Evolutionary conservation across 495 filamentous ascomycete genomes (phyloP).

Genomic region (Platismatia glauca): DNA sequence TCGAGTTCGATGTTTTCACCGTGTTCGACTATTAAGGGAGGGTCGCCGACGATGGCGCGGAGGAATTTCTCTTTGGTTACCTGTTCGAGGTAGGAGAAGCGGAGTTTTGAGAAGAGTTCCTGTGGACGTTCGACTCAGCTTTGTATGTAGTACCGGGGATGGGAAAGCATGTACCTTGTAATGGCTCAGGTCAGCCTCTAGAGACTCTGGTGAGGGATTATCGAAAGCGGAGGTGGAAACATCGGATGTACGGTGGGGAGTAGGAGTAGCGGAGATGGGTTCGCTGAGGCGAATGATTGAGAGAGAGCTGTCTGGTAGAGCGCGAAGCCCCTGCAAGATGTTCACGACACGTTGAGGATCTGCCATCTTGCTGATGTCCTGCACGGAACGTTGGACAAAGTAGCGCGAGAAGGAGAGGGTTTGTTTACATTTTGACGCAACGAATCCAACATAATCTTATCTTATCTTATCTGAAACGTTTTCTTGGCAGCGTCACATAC

Average conservation of each 20-base stretch:
- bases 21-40: conserved; percentile 71
- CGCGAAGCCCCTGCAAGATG: conserved; percentile 18
- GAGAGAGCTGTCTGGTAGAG: conserved; percentile 36
- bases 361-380: neutral
- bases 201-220: conserved; percentile 59
- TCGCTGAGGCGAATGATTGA: conserved; percentile 70
- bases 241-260: conserved; percentile 57
- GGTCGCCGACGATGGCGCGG: conserved; percentile 90
- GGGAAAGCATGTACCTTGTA: conserved; percentile 52
- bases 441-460: neutral
- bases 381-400: neutral
- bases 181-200: conserved; percentile 79
- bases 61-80: conserved; percentile 96
- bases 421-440: conserved; percentile 8
- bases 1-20: conserved; percentile 80
- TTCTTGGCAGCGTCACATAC: conserved; percentile 8
- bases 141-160: neutral
- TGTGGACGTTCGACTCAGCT: conserved; percentile 23
- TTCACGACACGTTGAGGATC: conserved; percentile 14
- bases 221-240: conserved; percentile 55
- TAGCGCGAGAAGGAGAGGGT: neutral
- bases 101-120: conserved; percentile 91
- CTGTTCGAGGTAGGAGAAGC: conserved; percentile 73
- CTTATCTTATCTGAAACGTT: conserved; percentile 8
- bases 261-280: conserved; percentile 48